phyloP scores from a whole-genome alignment of 2,329 filamentous ascomycete genomes.

The Stachybotrys chartarum region DNA sequence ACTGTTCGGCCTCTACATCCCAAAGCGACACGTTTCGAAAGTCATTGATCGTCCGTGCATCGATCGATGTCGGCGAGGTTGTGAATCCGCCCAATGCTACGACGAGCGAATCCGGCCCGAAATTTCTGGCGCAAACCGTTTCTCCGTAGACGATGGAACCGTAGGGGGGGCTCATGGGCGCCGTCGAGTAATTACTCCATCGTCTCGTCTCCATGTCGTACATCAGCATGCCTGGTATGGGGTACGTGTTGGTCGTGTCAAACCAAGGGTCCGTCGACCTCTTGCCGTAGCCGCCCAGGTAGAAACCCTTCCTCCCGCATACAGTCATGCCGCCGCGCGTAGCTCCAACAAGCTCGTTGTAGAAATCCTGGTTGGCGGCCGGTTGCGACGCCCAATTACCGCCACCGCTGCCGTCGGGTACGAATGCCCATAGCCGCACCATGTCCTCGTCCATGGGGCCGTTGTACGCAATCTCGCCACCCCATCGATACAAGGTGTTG shows the following conservation, averaged over 20 bases:
- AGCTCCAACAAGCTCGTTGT: constrained; percentile 26
- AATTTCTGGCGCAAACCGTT: constrained; percentile 21
- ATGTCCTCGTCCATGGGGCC: constrained; percentile 3
- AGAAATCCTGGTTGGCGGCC: constrained; percentile 20
- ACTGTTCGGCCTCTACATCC: constrained; percentile 23
- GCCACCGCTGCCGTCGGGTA: constrained; percentile 20
- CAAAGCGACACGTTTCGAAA: constrained; percentile 23
- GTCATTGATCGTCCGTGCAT: constrained; percentile 6
- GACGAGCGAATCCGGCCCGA: constrained; percentile 23
- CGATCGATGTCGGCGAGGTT: not conserved
- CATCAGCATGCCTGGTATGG: constrained; percentile 20
- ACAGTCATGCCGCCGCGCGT: constrained; percentile 18
- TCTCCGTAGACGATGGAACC: constrained; percentile 9
- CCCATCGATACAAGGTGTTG: constrained; percentile 25
- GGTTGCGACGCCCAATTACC: constrained; percentile 21
- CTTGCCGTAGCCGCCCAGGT: constrained; percentile 20
- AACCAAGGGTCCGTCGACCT: constrained; percentile 15
- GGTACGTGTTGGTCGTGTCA: constrained; percentile 6
- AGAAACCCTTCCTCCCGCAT: constrained; percentile 17
- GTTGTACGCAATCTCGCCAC: constrained; percentile 16
- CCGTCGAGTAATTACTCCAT: constrained; percentile 23
- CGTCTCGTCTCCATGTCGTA: constrained; percentile 21
- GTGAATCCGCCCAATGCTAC: constrained; percentile 23
- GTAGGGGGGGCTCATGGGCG: constrained; percentile 6
- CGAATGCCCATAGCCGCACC: constrained; percentile 21